Evolutionary conservation across 257 asterid species (phyloP), one percentile per base, ranked within the genome.

Genomic region (Solanum verrucosum): DNA sequence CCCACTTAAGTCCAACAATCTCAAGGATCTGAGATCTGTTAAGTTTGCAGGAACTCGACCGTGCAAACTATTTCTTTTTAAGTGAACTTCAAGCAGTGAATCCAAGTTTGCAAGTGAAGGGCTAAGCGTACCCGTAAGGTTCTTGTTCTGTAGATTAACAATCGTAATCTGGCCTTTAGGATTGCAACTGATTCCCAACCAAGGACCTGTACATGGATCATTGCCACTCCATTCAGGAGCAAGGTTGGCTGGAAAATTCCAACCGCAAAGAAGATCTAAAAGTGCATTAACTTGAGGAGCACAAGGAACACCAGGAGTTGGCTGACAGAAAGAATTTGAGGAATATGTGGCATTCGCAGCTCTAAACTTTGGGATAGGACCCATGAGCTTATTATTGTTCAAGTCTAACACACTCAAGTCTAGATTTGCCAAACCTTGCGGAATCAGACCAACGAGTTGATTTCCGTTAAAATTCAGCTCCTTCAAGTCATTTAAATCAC

Each of bases 341-440:
- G 74, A 65, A 72, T 88, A 91, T 18, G 95, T 78, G 65, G 84
- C 96, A 81, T 88, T 90, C 56, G 67, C 90, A 73, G 96, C 87
- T 88, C 88, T 92, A 27, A 96, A 95, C 87, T 92, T 90, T 9
- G 99, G 99, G 12, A 94, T 90, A 5, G 97, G 92, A 46, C 99
- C 99, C 98, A 96, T 94, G 4, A 96, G 90, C 95, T 90, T 93
- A 87, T 96, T 96, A 84, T 96, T 95, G 87, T 93, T 95, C 93
- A 96, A 90, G 91, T 96, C 91, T 89, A 96, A 84, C 2, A 84
- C 37, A 13, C 74, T 83, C 52, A 95, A 91, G 65, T 87, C 87
- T 93, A 96, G 87, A 86, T 84, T 13, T 14, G 96, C 98, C 90
- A 96, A 89, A 68, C 93, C 85, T 15, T 89, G 78, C 5, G 98